Percentiles rank a stretch among this genome's conserved stretches.
Evolutionary conservation across 805 yeast genomes (phyloP).

Genomic region (Schwanniomyces occidentalis): DNA sequence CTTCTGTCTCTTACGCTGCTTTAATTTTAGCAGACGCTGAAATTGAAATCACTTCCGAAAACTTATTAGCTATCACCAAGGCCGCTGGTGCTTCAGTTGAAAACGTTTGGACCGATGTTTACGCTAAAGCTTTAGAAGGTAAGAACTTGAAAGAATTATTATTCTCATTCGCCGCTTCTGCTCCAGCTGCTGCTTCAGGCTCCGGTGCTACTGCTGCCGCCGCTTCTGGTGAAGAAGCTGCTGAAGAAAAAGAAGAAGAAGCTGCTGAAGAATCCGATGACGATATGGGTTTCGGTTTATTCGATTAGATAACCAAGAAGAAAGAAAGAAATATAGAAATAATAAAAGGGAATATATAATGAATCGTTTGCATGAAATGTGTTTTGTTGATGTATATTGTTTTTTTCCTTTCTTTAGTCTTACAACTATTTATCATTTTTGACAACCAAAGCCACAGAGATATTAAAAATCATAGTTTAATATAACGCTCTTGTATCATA

Average conservation of each 20-base stretch:
- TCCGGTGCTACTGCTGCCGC: slow-evolving; percentile 35
- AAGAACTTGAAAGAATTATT: slow-evolving; percentile 81
- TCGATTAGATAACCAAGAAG: slow-evolving; percentile 67
- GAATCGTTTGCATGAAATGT: background rate
- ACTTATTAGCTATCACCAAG: slow-evolving; percentile 70
- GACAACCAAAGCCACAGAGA: no score
- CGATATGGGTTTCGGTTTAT: slow-evolving; percentile 95
- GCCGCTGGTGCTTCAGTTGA: slow-evolving; percentile 87
- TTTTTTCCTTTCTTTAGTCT: no score
- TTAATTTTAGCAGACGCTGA: slow-evolving; percentile 97
- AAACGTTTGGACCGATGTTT: slow-evolving; percentile 81
- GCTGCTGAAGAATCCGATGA: slow-evolving; percentile 66
- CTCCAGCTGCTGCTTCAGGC: slow-evolving; percentile 40
- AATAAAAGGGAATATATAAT: background rate
- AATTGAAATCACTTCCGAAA: slow-evolving; percentile 86
- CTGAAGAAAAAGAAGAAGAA: slow-evolving; percentile 65
- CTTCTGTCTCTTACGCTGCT: slow-evolving; percentile 97
- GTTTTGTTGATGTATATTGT: no score
- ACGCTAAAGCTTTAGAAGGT: slow-evolving; percentile 84
- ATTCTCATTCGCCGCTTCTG: slow-evolving; percentile 51
- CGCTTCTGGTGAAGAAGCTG: slow-evolving; percentile 70
- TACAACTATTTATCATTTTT: no score
- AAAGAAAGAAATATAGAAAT: background rate
- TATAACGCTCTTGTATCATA: no score
- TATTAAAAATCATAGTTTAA: no score